phyloP scores from a whole-genome alignment of 495 filamentous ascomycete species.

The Penicillium chermesinum region DNA sequence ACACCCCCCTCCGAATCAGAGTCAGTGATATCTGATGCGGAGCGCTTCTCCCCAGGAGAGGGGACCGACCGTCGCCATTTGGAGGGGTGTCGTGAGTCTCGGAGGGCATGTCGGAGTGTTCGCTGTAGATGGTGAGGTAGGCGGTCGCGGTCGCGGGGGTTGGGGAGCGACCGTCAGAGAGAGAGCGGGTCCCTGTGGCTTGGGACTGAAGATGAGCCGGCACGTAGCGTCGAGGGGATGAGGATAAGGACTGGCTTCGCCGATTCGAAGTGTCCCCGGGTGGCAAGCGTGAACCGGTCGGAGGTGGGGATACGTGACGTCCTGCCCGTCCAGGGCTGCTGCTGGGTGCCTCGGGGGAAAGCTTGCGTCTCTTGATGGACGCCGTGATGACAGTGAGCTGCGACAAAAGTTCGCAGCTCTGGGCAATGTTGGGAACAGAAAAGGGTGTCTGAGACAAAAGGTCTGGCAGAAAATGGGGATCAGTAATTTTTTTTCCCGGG shows the following conservation, averaged over 20 bases:
- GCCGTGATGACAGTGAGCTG: conserved; percentile 84
- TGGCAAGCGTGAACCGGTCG: conserved; percentile 21
- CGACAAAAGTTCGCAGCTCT: conserved; percentile 48
- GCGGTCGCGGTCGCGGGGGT: conserved; percentile 63
- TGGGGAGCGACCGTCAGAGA: conserved; percentile 40
- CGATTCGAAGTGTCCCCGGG: conserved; percentile 26
- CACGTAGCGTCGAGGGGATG: conserved; percentile 46
- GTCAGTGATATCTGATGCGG: conserved; percentile 46
- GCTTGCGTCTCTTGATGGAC: conserved; percentile 86
- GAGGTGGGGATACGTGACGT: conserved; percentile 38
- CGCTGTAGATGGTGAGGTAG: conserved; percentile 61
- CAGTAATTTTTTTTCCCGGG: background rate
- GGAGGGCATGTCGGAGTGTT: conserved; percentile 50
- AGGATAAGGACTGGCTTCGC: conserved; percentile 30
- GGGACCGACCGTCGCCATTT: conserved; percentile 36
- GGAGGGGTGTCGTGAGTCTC: conserved; percentile 29
- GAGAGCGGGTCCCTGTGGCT: conserved; percentile 40
- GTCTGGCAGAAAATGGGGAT: background rate
- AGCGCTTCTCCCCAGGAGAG: conserved; percentile 49
- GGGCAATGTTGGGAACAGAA: conserved; percentile 16
- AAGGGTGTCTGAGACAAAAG: conserved; percentile 7
- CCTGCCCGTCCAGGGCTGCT: conserved; percentile 36
- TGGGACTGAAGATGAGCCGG: conserved; percentile 60
- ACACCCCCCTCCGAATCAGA: conserved; percentile 25
- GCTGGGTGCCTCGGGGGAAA: conserved; percentile 50